Base-by-base conservation (phyloP, 805 yeast genomes). In the Osmozyma mogii region DNA sequence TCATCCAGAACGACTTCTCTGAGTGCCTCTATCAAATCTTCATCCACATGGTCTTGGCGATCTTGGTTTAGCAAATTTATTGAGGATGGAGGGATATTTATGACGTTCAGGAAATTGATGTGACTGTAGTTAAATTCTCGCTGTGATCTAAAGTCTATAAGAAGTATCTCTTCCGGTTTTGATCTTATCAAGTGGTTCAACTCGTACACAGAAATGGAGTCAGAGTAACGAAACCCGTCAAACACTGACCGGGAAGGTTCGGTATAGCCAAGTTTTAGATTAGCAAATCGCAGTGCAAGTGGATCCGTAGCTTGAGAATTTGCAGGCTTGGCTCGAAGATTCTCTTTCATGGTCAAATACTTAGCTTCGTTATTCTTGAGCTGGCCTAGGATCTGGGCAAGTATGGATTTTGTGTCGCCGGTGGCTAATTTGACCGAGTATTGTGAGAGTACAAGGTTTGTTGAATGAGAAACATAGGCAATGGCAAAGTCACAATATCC, bases 71-170 rank as follows among this genome's bases (percentile, higher is more conserved):
- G n/a, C 40, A 29, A 6, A 60, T 29, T 30, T 1, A 54, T 26
- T 15, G 38, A 31, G 3, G 40, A 29, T 0, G 96, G 96, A 30
- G 84, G 95, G 12, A 88, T 68, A 47, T 88, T 83, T 8, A 84
- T 66, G 6, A 81, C 52, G 31, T 80, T 72, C 3, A 59, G 54
- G 15, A 73, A 57, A 9, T 68, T 58, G 14, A 88, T 74, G 51
- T 85, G 96, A 27, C 72, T 70, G 24, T 60, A 57, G 27, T 73
- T 70, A 47, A 69, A 87, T 21, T 73, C 77, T 12, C 59, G 61
- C 22, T 78, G 61, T 11, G 78, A 59, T 41, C 96, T 61, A 24
- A 76, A 68, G 50, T 89, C 97, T 5, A 89, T 67, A 8, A 88
- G 37, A n/a, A 88, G 58, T 0, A 80, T 22, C 18, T 17, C 25